Evolutionary conservation across 768 basidiomycete genomes (phyloP).

Genomic region (Phaeolepiota aurea): DNA sequence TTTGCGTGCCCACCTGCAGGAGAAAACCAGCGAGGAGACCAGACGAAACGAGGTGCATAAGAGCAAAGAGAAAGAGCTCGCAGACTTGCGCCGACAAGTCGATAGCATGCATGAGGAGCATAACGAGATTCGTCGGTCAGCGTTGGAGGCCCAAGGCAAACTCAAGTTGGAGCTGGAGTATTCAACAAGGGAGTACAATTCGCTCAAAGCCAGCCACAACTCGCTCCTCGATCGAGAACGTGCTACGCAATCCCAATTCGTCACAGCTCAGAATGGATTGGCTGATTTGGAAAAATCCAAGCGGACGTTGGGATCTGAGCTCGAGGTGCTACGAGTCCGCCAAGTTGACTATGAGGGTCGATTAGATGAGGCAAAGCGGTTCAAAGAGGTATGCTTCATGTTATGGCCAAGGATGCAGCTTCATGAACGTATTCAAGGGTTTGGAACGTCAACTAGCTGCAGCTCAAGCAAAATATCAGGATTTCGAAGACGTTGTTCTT

Average conservation of each 20-base stretch:
- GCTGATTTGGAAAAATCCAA: conserved; percentile 62
- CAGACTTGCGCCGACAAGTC: conserved; percentile 58
- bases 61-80: conserved; percentile 81
- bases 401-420: background rate
- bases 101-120: conserved; percentile 58
- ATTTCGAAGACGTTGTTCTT: conserved; percentile 83
- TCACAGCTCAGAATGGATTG: conserved; percentile 38
- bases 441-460: conserved; percentile 70
- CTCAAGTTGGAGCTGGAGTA: conserved; percentile 72
- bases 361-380: conserved; percentile 48
- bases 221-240: conserved; percentile 60
- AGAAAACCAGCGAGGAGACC: conserved; percentile 81
- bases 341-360: conserved; percentile 62
- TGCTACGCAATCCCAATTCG: conserved; percentile 38
- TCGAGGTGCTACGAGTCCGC: conserved; percentile 58
- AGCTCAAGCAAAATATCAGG: conserved; percentile 69
- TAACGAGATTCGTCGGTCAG: conserved; percentile 48
- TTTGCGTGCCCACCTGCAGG: conserved; percentile 73
- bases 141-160: conserved; percentile 61
- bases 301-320: conserved; percentile 60
- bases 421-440: conserved; percentile 31
- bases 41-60: conserved; percentile 78
- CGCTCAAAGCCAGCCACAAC: conserved; percentile 50
- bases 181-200: conserved; percentile 47
- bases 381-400: conserved; percentile 60